Percentiles rank a stretch among this genome's conserved stretches.
Evolutionary conservation across 1,284 basidiomycete species (phyloP).

Genomic region (Ustilago vetiveriae): DNA sequence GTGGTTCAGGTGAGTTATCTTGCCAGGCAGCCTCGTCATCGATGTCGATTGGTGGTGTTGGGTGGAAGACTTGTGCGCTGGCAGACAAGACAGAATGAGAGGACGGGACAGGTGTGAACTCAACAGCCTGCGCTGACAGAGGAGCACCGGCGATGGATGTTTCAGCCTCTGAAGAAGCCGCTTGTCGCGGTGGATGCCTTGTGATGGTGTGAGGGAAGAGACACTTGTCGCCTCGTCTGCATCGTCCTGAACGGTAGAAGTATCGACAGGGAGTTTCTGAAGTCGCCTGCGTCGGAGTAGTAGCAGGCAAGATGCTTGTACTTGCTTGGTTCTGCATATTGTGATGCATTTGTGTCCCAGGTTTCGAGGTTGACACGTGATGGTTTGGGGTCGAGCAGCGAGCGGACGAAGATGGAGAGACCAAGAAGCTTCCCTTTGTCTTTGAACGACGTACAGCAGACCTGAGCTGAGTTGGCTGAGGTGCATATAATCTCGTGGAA

Average conservation of each 20-base stretch:
- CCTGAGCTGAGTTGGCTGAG: neutral
- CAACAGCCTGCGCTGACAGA: conserved; percentile 12
- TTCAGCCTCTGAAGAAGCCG: neutral
- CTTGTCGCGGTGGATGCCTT: neutral
- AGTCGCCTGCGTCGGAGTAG: neutral
- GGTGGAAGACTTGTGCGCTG: conserved; percentile 13
- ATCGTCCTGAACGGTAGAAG: conserved; percentile 35
- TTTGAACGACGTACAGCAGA: too few species aligned
- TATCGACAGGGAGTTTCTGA: conserved; percentile 24
- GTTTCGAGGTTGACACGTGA: too few species aligned
- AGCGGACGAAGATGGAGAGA: too few species aligned
- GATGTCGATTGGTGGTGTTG: neutral
- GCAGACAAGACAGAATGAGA: conserved; percentile 10
- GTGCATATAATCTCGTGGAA: neutral
- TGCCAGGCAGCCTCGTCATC: conserved; percentile 14
- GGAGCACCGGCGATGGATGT: neutral
- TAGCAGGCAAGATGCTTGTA: neutral
- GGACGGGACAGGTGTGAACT: conserved; percentile 4
- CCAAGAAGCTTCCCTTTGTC: too few species aligned
- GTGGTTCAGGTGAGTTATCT: neutral
- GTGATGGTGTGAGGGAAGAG: conserved; percentile 25
- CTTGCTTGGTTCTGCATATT: conserved; percentile 14
- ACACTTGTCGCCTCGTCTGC: conserved; percentile 33
- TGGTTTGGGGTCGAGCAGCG: too few species aligned
- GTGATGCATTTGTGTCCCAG: neutral